A percentile compares a stretch with the other conserved stretches of the same genome.
Conservation (phyloP, 306 rosid species). For the barrel medic (Medicago truncatula) region MtrunA17r5.0-ANR NC_053045.1:27324501-27325000, state of each 20-base stretch:
- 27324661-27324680: slow-evolving; percentile 54
- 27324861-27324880: slow-evolving; percentile 46
- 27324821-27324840: slow-evolving; percentile 78
- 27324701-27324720: slow-evolving; percentile 77
- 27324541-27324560: slow-evolving; percentile 78
- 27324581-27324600: too few species aligned
- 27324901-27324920: slow-evolving; percentile 29
- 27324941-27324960: slow-evolving; percentile 47
- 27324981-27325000: slow-evolving; percentile 60
- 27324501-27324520: slow-evolving; percentile 49
- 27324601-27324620: not conserved
- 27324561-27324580: slow-evolving; percentile 17
- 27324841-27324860: slow-evolving; percentile 42
- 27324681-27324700: slow-evolving; percentile 43
- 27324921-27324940: slow-evolving; percentile 6
- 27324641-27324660: slow-evolving; percentile 49
- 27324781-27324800: slow-evolving; percentile 32
- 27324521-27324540: slow-evolving; percentile 66
- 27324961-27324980: slow-evolving; percentile 59
- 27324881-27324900: slow-evolving; percentile 45
- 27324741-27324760: slow-evolving; percentile 62
- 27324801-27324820: slow-evolving; percentile 45
- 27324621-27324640: slow-evolving; percentile 50
- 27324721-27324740: slow-evolving; percentile 74
- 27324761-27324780: slow-evolving; percentile 56